Percentiles rank a stretch among this genome's conserved stretches.
These are phyloP conservation scores for Phialemoniopsis sp. DNA, from an alignment of 2,329 filamentous ascomycete species.

Conservation along the genomic window DNA sequence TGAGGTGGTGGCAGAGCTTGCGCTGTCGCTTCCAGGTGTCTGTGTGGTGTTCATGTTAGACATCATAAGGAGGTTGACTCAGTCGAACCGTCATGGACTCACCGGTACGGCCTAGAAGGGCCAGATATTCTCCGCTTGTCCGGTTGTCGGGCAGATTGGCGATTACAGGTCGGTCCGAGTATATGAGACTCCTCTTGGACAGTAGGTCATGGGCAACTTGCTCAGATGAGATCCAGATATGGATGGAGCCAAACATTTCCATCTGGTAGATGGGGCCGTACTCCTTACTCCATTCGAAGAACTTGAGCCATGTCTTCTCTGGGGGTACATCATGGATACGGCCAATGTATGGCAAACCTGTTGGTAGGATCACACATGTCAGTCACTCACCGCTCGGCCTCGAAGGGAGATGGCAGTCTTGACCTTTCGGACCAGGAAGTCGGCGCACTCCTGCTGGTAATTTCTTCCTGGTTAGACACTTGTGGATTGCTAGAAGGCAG, in stretches of 20 bases:
- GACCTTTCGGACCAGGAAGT: too few relatives aligned
- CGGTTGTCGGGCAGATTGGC: conserved; percentile 42
- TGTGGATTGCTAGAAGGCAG: too few relatives aligned
- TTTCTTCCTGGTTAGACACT: too few relatives aligned
- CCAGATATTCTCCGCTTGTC: conserved; percentile 41
- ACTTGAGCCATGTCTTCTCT: conserved; percentile 38
- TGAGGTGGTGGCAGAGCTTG: conserved; percentile 37
- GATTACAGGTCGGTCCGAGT: conserved; percentile 41
- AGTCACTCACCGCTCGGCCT: conserved; percentile 5
- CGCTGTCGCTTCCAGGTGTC: conserved; percentile 45
- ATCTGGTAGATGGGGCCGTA: conserved; percentile 43
- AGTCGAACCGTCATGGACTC: conserved; percentile 2
- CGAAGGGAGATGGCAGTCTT: too few relatives aligned
- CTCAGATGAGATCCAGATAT: conserved; percentile 45
- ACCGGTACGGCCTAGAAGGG: conserved; percentile 38
- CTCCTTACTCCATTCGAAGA: conserved; percentile 40
- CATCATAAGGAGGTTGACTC: not conserved
- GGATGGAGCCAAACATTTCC: conserved; percentile 38
- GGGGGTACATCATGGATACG: conserved; percentile 39
- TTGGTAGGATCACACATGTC: conserved; percentile 4
- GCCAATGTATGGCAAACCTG: conserved; percentile 37
- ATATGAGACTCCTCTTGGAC: conserved; percentile 33
- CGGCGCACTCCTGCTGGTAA: too few relatives aligned
- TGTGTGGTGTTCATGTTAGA: conserved; percentile 12
- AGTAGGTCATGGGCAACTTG: conserved; percentile 39